phyloP scores from a whole-genome alignment of 176 grass and related monocot species.

The Puya raimondii region DNA sequence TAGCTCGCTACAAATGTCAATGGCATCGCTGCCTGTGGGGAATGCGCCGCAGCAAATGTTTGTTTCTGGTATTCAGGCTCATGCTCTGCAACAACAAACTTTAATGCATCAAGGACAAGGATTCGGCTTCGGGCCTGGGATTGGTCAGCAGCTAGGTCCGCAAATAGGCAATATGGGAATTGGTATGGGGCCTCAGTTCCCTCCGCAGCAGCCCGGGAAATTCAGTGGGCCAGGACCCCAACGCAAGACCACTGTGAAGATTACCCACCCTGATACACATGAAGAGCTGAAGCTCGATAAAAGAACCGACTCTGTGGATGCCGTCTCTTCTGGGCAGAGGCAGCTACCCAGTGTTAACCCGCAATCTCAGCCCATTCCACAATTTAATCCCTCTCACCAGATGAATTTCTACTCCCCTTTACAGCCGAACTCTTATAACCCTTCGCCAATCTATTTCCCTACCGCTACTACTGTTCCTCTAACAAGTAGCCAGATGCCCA shows the following conservation, averaged over 20 bases:
- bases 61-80: constrained; percentile 46
- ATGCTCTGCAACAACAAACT: constrained; percentile 48
- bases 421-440: constrained; percentile 31
- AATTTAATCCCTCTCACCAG: constrained; percentile 29
- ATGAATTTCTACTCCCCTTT: constrained; percentile 40
- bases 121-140: constrained; percentile 39
- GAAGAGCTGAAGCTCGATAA: constrained; percentile 77
- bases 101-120: constrained; percentile 75
- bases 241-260: constrained; percentile 55
- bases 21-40: constrained; percentile 41
- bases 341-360: constrained; percentile 33
- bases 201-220: constrained; percentile 45
- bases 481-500: constrained; percentile 44
- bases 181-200: constrained; percentile 30
- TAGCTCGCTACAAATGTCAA: constrained; percentile 70
- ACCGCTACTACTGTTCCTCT: constrained; percentile 25
- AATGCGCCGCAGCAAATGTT: constrained; percentile 38
- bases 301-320: constrained; percentile 12
- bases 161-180: constrained; percentile 50
- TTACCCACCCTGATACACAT: constrained; percentile 80
- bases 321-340: constrained; percentile 33
- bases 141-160: constrained; percentile 32
- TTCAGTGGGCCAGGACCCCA: constrained; percentile 12
- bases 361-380: constrained; percentile 23
- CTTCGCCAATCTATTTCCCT: constrained; percentile 47